Base-by-base conservation (phyloP, 495 filamentous ascomycete genomes). In the Jackrogersella minutella region DNA sequence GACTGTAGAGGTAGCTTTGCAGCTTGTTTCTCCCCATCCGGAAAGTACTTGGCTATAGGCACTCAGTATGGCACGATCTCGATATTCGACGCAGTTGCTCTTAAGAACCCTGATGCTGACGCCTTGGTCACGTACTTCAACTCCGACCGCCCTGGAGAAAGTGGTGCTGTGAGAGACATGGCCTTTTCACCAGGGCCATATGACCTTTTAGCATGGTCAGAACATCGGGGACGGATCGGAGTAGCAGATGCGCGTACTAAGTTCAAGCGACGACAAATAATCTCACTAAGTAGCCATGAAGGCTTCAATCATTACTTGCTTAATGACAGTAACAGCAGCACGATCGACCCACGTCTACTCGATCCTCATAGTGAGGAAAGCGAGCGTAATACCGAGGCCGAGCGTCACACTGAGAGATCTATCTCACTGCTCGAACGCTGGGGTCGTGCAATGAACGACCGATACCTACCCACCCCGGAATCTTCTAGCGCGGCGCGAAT, bases 141-240 rank as follows among this genome's bases (percentile, higher is more conserved):
- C 34, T 87, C 89, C 5, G 88, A 89, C 1, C 79, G 88, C 7
- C 80, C 79, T 55, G 74, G 73, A 16, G 86, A 87, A 41, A 83
- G 81, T 16, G 94, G 96, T 56, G 93, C 95, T 41, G 87, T 99
- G 51, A 87, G 95, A 51, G 91, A 92, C 55, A 94, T 99, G 88
- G 83, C 87, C 19, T 99, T 99, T 73, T 90, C 91, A 0, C 93
- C 95, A 2, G 91, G 90, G 16, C 92, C 93, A 8, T 91, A 88
- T 85, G 94, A 99, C 74, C 85, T 99, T 13, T 82, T 99, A 31
- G 90, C 96, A 21, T 97, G 94, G 93, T 87, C 93, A 17, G 95
- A 99, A 77, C 90, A 96, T 63, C 89, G 88, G 62, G 93, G 92
- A 7, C 85, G 90, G 65, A 84, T 94, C 31, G 93, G 93, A 9